Percentiles rank a stretch among this genome's conserved stretches.
These are phyloP conservation scores for Hypomontagnella monticulosa DNA, from an alignment of 495 filamentous ascomycete genomes.

Conservation along the genomic window DNA sequence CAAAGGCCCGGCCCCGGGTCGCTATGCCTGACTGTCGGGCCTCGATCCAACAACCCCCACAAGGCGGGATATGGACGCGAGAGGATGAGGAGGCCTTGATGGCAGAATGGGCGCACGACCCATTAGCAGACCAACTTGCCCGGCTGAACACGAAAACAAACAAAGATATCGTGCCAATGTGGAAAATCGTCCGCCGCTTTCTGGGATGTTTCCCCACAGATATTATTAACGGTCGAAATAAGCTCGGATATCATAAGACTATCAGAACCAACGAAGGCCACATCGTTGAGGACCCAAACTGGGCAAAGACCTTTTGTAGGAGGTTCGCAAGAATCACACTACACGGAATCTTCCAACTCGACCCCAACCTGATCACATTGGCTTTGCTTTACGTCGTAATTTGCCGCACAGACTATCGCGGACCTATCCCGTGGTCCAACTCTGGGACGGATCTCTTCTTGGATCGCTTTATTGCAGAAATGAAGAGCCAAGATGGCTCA, in stretches of 20 bases:
- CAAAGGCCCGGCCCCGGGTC: too few species aligned
- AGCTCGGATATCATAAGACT: neutral
- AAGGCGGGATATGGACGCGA: too few species aligned
- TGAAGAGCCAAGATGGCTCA: neutral
- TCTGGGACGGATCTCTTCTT: neutral
- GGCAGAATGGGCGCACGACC: too few species aligned
- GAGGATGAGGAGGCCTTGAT: too few species aligned
- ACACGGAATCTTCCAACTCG: neutral
- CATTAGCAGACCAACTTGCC: too few species aligned
- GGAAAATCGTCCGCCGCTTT: neutral
- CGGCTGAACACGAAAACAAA: neutral
- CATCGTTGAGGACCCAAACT: neutral
- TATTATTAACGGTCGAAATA: neutral
- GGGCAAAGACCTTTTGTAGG: conserved; percentile 6
- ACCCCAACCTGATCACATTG: neutral
- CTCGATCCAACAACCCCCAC: too few species aligned
- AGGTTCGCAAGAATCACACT: neutral
- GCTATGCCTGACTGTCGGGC: too few species aligned
- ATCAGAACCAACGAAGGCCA: neutral
- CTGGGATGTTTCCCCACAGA: neutral
- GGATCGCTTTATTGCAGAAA: neutral
- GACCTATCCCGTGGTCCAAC: neutral
- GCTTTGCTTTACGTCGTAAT: neutral
- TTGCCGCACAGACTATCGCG: conserved; percentile 5
- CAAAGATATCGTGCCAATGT: neutral